These are phyloP conservation scores for Raphanus sativus DNA, from an alignment of 345 rosid species.

Conservation along the genomic window DNA sequence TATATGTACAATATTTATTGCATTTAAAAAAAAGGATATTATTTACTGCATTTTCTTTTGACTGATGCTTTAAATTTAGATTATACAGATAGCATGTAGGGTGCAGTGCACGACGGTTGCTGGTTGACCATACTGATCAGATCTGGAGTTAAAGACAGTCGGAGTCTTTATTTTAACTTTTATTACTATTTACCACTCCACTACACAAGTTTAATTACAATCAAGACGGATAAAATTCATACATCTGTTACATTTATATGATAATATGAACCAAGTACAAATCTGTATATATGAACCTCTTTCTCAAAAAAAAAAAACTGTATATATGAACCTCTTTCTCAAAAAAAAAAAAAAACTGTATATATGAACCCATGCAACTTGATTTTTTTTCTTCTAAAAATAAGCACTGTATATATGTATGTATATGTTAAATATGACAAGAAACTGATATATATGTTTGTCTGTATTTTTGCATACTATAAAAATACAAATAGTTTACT, in stretches of 20 bases:
- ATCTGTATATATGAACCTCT: neutral
- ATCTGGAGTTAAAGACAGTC: constrained; percentile 4
- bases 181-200: neutral
- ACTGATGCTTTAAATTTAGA: neutral
- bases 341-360: neutral
- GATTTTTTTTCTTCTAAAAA: neutral
- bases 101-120: constrained; percentile 24
- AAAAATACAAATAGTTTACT: neutral
- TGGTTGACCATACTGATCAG: neutral
- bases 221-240: neutral
- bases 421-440: neutral
- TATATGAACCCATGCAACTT: neutral
- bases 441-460: neutral
- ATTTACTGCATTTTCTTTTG: neutral
- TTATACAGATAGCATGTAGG: neutral
- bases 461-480: neutral
- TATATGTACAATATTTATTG: neutral
- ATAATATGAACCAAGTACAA: neutral
- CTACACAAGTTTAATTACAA: neutral
- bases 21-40: no score
- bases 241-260: neutral
- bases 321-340: neutral
- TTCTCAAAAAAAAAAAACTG: neutral
- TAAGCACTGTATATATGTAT: neutral
- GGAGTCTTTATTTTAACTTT: constrained; percentile 22